Percentiles rank a stretch among this genome's conserved stretches.
Evolutionary conservation across 225 moss, liverwort and hornwort genomes (phyloP).

Genomic region (Anthoceros angustus): DNA sequence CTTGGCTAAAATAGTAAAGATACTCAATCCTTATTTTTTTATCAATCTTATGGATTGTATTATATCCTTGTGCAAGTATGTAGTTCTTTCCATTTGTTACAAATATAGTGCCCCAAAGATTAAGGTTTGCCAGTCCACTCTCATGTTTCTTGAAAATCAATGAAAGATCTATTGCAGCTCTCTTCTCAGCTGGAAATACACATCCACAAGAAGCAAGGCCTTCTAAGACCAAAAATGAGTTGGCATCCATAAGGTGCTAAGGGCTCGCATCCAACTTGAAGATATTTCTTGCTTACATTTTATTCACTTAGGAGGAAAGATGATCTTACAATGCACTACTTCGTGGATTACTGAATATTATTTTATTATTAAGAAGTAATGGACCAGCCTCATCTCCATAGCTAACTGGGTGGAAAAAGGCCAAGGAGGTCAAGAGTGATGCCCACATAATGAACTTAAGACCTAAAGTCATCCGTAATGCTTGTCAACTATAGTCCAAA

Average conservation of each 20-base stretch:
- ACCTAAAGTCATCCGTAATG: too few relatives aligned
- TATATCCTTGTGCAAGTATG: constrained; percentile 65
- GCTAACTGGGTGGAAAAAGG: too few relatives aligned
- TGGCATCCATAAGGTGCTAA: constrained; percentile 54
- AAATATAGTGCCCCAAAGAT: constrained; percentile 70
- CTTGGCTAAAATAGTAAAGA: constrained; percentile 49
- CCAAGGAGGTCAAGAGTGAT: too few relatives aligned
- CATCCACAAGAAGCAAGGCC: constrained; percentile 70
- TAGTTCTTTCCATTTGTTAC: constrained; percentile 75
- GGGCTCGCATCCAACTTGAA: too few relatives aligned
- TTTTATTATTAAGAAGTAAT: too few relatives aligned
- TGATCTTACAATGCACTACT: too few relatives aligned
- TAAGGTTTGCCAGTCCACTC: constrained; percentile 59
- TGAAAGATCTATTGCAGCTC: constrained; percentile 61
- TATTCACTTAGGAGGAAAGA: too few relatives aligned
- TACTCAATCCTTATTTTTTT: constrained; percentile 46
- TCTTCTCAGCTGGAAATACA: constrained; percentile 60
- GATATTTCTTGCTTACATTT: too few relatives aligned
- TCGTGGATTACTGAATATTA: too few relatives aligned
- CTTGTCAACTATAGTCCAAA: too few relatives aligned
- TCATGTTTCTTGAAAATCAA: constrained; percentile 75
- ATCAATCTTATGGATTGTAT: constrained; percentile 41
- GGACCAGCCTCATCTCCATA: too few relatives aligned
- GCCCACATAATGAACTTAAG: too few relatives aligned
- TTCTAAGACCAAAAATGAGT: constrained; percentile 54